Base-by-base conservation (phyloP, 164 flowering plant species). In the Berberis vulgaris region DNA sequence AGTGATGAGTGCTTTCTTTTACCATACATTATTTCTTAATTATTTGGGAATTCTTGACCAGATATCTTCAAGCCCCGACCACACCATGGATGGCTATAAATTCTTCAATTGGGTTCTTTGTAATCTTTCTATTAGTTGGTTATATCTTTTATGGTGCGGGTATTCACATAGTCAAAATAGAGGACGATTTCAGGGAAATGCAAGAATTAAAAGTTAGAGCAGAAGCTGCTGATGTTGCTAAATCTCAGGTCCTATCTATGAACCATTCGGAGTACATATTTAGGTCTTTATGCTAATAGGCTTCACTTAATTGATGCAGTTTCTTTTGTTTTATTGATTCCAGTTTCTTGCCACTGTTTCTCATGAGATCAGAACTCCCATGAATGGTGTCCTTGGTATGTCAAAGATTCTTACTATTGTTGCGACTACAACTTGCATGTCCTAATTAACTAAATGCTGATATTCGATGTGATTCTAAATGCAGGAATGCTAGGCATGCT, bases 341-440 rank as follows among this genome's bases (percentile, higher is more conserved):
- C 83, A 93, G 98, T 93, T 93, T 83, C 84, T 93, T 38, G 98
- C 98, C 44, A 93, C 96, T 46, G 97, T 93, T 68, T 93, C 98
- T 58, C 98, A 93, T 74, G 98, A 93, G 79, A 93, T 93, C 60
- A 79, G 98, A 59, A 93, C 97, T 1, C 98, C 98, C 40, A 93
- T 93, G 97, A 89, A 93, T 79, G 98, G 98, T 61, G 86, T 92
- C 64, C 87, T 92, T 65, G 98, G 98, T 91, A 84, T 41, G 79
- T 63, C 44, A 40, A 39, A 54, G 7, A 10, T 13, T 61, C 65
- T 49, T 41, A 6, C 47, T 46, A 5, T 49, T 47, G 2, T 40
- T 39, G 38, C 41, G 7, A 10, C 44, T 43, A 49, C 41, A 40
- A 41, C 12, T 13, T 53, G 55, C 26, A 39, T 39, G 11, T 43